Evolutionary conservation across 352 stramenopile species (phyloP).

Genomic region (Blastocystis sp.): DNA sequence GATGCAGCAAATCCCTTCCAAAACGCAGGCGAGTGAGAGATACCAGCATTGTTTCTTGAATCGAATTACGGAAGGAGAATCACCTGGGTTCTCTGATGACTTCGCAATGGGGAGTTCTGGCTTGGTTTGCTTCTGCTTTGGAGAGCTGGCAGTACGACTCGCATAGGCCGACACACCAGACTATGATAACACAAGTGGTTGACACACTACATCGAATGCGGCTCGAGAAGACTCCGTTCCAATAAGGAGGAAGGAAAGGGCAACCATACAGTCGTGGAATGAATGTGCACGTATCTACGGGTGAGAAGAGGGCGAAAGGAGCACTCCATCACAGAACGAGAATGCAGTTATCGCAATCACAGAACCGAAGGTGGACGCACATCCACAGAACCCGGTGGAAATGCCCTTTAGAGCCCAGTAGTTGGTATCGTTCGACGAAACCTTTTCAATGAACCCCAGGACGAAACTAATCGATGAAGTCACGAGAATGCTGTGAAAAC

Average conservation of each 20-base stretch:
- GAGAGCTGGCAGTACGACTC: background rate
- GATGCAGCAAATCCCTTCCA: background rate
- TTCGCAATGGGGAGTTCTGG: background rate
- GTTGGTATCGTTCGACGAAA: background rate
- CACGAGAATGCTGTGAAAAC: background rate
- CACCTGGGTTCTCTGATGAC: background rate
- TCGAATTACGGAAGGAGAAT: background rate
- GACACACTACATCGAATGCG: slow-evolving; percentile 26
- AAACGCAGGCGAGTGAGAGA: background rate
- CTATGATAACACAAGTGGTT: background rate
- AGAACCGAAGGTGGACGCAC: slow-evolving; percentile 24
- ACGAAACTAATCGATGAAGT: slow-evolving; percentile 19
- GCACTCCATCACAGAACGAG: background rate
- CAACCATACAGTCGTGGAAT: background rate
- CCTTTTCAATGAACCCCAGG: background rate
- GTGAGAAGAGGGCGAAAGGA: background rate
- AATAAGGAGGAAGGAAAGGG: background rate
- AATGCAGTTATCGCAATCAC: background rate
- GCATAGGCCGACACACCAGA: background rate
- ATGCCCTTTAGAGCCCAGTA: background rate
- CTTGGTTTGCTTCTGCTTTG: background rate
- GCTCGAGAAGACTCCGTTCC: background rate
- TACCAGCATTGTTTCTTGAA: background rate
- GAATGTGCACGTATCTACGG: background rate
- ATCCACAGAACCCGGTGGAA: slow-evolving; percentile 30